These are phyloP conservation scores for Sonneratia caseolaris DNA, from an alignment of 345 rosid species.

Conservation along the genomic window DNA sequence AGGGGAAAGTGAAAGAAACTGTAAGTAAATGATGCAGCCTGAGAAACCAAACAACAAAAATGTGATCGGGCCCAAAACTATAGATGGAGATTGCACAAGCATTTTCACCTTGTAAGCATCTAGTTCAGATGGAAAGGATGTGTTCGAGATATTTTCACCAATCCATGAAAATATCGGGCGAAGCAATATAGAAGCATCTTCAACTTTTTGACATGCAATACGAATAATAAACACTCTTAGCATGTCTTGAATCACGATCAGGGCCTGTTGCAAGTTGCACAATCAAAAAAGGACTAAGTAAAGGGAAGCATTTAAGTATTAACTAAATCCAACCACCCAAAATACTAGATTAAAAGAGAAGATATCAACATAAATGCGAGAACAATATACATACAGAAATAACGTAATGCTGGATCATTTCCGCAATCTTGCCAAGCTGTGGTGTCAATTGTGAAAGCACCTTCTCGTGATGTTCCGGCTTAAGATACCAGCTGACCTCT, in stretches of 20 bases:
- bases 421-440: conserved; percentile 76
- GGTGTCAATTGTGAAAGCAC: conserved; percentile 67
- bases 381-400: conserved; percentile 62
- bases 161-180: conserved; percentile 65
- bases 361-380: neutral
- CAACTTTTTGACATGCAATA: conserved; percentile 61
- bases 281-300: conserved; percentile 5
- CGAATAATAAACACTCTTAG: conserved; percentile 86
- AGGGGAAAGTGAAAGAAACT: conserved; percentile 1
- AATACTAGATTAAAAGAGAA: neutral
- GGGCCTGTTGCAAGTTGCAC: conserved; percentile 39
- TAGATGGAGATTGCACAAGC: neutral
- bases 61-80: neutral
- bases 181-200: conserved; percentile 63
- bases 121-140: conserved; percentile 33
- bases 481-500: conserved; percentile 85
- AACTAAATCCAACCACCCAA: neutral
- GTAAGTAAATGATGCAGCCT: neutral
- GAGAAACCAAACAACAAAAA: conserved; percentile 1
- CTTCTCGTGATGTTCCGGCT: conserved; percentile 57
- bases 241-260: conserved; percentile 89
- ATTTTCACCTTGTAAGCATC: conserved; percentile 68
- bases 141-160: conserved; percentile 35
- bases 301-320: conserved; percentile 1
- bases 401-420: conserved; percentile 80